A percentile compares a stretch with the other conserved stretches of the same genome.
phyloP scores from a whole-genome alignment of 1,284 basidiomycete genomes.

The Melampsora larici-populina region DNA sequence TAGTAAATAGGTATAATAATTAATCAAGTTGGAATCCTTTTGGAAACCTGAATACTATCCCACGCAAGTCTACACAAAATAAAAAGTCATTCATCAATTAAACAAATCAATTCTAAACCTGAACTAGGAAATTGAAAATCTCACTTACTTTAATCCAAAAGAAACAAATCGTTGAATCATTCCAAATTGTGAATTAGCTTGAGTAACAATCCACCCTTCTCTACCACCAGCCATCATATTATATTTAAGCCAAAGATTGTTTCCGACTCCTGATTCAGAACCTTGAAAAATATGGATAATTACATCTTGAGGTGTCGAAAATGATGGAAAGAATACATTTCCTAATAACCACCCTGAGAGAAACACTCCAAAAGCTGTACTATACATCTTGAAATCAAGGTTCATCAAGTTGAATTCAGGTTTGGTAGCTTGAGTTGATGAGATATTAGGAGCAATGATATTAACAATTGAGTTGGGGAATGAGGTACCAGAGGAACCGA shows the following conservation, averaged over 20 bases:
- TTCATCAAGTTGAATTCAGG: background rate
- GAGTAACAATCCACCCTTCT: background rate
- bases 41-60: background rate
- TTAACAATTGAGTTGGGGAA: slow-evolving; percentile 2
- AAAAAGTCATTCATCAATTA: background rate
- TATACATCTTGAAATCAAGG: background rate
- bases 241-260: background rate
- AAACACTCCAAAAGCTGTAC: background rate
- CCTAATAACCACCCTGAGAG: background rate
- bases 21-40: slow-evolving; percentile 13
- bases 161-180: background rate
- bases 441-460: background rate
- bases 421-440: too few species aligned
- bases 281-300: background rate
- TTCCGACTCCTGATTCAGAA: background rate
- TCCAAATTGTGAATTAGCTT: background rate
- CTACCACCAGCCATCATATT: slow-evolving; percentile 10
- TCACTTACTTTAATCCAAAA: slow-evolving; percentile 2
- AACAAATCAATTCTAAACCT: background rate
- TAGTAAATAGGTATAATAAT: background rate
- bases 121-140: background rate
- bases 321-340: background rate
- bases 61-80: slow-evolving; percentile 5
- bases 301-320: background rate
- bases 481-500: background rate